A percentile compares a stretch with the other conserved stretches of the same genome.
phyloP scores from a whole-genome alignment of 331 rosid genomes.

The Prunus yedoensis region DNA sequence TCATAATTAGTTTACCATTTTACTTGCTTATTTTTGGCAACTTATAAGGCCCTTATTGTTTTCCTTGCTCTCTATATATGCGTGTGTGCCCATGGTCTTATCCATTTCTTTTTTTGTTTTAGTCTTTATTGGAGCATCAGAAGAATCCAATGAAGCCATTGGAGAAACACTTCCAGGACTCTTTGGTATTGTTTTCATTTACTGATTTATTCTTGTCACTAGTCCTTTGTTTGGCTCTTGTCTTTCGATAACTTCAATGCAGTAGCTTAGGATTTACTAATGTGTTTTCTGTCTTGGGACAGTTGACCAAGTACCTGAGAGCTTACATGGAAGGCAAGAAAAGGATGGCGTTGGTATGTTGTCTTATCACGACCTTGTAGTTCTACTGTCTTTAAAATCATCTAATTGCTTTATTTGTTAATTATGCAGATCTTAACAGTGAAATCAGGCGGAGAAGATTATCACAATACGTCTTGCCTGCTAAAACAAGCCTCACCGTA shows the following conservation, averaged over 20 bases:
- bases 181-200: conserved; percentile 60
- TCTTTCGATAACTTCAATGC: not conserved
- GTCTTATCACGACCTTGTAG: conserved; percentile 2
- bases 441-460: conserved; percentile 75
- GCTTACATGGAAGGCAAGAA: conserved; percentile 92
- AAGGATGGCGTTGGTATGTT: conserved; percentile 84
- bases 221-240: too few species aligned
- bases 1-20: conserved; percentile 8
- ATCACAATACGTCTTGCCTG: conserved; percentile 68
- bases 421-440: conserved; percentile 67
- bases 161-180: conserved; percentile 88
- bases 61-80: not conserved
- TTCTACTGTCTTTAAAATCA: not conserved
- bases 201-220: not conserved
- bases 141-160: conserved; percentile 81
- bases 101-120: conserved; percentile 16
- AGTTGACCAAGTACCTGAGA: conserved; percentile 84
- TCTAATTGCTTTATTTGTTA: not conserved
- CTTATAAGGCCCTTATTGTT: not conserved
- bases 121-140: conserved; percentile 91
- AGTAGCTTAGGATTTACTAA: conserved; percentile 24
- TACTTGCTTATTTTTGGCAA: not conserved
- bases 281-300: conserved; percentile 25
- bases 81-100: not conserved
- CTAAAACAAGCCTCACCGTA: conserved; percentile 87